phyloP scores from a whole-genome alignment of 2,329 filamentous ascomycete species.

The Monosporascus sp. region DNA sequence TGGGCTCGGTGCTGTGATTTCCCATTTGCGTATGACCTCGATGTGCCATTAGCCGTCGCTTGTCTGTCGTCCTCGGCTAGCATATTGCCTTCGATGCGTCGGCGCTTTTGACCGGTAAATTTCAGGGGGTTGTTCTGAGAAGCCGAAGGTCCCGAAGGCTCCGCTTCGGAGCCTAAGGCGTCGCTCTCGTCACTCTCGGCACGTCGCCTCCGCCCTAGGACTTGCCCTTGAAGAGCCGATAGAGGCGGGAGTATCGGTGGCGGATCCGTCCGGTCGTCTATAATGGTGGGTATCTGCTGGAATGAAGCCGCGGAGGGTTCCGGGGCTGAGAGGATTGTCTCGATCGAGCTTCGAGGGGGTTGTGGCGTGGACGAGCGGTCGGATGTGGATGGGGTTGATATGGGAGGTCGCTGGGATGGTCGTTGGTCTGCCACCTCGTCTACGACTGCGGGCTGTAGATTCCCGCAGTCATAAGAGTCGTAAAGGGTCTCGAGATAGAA shows the following conservation, averaged over 20 bases:
- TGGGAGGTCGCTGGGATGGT: constrained; percentile 39
- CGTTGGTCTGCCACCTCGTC: constrained; percentile 69
- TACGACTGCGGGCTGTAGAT: constrained; percentile 36
- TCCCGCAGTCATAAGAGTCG: constrained; percentile 30
- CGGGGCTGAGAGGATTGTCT: constrained; percentile 40
- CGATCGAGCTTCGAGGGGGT: constrained; percentile 43
- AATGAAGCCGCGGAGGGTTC: constrained; percentile 13
- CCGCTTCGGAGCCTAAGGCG: constrained; percentile 10
- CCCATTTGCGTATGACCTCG: constrained; percentile 53
- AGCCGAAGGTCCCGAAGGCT: constrained; percentile 19
- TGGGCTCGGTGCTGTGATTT: constrained; percentile 41
- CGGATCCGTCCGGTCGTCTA: constrained; percentile 4
- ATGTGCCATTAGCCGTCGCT: constrained; percentile 48
- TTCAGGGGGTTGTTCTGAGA: constrained; percentile 12
- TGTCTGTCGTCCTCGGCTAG: constrained; percentile 51
- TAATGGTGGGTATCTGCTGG: constrained; percentile 15
- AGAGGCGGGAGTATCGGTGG: constrained; percentile 3
- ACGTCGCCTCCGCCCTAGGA: constrained; percentile 54
- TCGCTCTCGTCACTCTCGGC: constrained; percentile 34
- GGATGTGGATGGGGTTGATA: constrained; percentile 58
- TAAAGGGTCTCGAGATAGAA: no score
- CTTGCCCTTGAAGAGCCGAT: constrained; percentile 24
- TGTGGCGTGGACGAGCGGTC: constrained; percentile 60
- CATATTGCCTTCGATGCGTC: constrained; percentile 55
- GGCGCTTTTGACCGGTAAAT: constrained; percentile 50